Conservation (phyloP, 805 yeast species). For the Saturnispora hagleri region DNA sequence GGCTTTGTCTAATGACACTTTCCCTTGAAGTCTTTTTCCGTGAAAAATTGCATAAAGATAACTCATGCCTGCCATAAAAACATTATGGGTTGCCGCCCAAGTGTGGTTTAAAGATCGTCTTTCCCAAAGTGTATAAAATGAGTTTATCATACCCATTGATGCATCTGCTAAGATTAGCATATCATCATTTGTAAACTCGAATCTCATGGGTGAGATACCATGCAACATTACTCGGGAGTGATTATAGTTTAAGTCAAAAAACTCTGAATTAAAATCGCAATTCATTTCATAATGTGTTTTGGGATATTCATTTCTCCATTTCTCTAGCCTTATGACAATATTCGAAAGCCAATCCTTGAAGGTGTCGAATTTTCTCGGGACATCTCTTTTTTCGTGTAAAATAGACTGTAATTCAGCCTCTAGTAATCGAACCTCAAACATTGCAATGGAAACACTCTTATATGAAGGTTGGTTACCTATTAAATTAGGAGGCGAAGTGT, state of each 20-base stretch:
- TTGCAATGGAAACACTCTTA: constrained; percentile 55
- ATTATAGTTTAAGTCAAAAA: constrained; percentile 66
- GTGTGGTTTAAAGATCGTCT: constrained; percentile 66
- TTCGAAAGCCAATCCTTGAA: constrained; percentile 56
- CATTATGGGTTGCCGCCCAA: constrained; percentile 87
- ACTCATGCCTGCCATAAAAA: constrained; percentile 84
- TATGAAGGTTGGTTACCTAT: constrained; percentile 39
- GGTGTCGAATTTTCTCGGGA: constrained; percentile 52
- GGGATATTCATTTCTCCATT: constrained; percentile 56
- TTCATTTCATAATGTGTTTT: constrained; percentile 51
- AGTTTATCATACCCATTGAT: constrained; percentile 54
- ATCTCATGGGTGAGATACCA: constrained; percentile 69
- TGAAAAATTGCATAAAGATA: constrained; percentile 70
- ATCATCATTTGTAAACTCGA: constrained; percentile 44
- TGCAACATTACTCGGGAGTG: constrained; percentile 65
- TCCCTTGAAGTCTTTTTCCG: constrained; percentile 42
- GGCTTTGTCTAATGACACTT: constrained; percentile 39
- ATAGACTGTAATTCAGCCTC: constrained; percentile 72
- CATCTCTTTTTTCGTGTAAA: constrained; percentile 59
- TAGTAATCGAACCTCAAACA: constrained; percentile 60
- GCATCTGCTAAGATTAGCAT: constrained; percentile 50
- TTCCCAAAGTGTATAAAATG: constrained; percentile 50
- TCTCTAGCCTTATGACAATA: constrained; percentile 42
- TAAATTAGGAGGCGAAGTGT: constrained; percentile 33
- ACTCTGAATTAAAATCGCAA: constrained; percentile 62